Evolutionary conservation across 2,329 filamentous ascomycete species (phyloP), one percentile per base, ranked within the genome.

Genomic region (Botrytis sinoallii): DNA sequence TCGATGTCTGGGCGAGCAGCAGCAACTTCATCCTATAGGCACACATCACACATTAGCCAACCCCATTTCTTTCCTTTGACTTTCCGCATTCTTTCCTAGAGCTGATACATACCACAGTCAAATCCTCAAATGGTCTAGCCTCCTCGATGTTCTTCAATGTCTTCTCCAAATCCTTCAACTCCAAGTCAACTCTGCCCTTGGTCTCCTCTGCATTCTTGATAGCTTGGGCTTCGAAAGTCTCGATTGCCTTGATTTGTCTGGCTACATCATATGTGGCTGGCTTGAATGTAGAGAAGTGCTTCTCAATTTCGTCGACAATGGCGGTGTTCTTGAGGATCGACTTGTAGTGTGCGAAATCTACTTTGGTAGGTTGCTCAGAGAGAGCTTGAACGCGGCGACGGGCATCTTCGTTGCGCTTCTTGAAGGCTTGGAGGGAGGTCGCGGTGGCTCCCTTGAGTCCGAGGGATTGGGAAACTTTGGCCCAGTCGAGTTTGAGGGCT

Each of bases 401-500:
- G 83, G 94, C 95, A 84, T 98, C 95, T 84, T 99, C 96, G 89
- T 98, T 98, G 87, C 96, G 95, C 91, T 97, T 96, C 91, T 99
- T 99, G 92, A 99, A 99, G 79, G 93, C 90, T 84, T 95, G 92
- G 76, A 99, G 94, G 76, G 95, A 92, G 81, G 92, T 86, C 80
- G 93, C 95, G 80, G 96, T 99, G 87, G 94, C 93, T 84, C 96
- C 96, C 85, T 93, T 93, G 85, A 99, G 94, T 84, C 95, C 95
- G 82, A 99, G 94, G 83, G 95, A 97, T 86, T 89, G 90, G 86
- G 92, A 92, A 83, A 99, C 90, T 88, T 97, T 96, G 87, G 90
- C 90, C 96, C 96, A 99, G 91, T 99, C 96, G 89, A 99, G 90
- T 91, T 98, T 99, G 86, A 97, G 90, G 86, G 95, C 95, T 88